Base-by-base conservation (phyloP, 179 eudicot genomes). In the Silene noctiflora region DNA sequence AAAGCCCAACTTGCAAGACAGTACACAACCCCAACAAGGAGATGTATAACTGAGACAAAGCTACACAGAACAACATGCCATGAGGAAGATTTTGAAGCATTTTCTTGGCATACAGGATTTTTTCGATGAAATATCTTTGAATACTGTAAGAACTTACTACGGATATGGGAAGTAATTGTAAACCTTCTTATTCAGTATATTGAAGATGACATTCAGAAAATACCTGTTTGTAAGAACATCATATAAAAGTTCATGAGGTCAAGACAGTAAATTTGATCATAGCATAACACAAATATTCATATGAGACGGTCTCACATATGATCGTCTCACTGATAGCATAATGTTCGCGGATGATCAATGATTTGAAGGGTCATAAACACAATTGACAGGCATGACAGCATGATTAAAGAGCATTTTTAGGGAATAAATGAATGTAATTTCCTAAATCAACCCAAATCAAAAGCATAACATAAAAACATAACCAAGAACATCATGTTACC, bases 111-210 rank as follows among this genome's bases (percentile, higher is more conserved):
- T 2, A 35, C 7, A 35, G 21, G 22, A 17, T 66, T 4, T 25
- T 4, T 17, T 35, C 44, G 55, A 67, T 8, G 71, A 35, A 39
- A 67, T 39, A 25, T 3, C 27, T 20, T 42, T 67, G 59, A 69
- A 46, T 0, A 17, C 9, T 17, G 17, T 19, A 13, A 20, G 35
- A 46, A 80, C 96, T 83, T 88, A 91, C 96, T 88, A 92, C n/a
- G 96, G 96, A 78, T 92, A 92, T 27, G 96, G 97, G 84, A 92
- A 92, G 85, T 92, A 92, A 72, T 92, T 92, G 87, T 91, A 91
- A 82, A 92, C 88, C 86, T 92, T 91, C 92, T 91, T 92, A 85
- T 91, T 89, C 67, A 92, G 86, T 46, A 92, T 91, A 88, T 92
- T 92, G 94, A 89, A 92, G 66, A 92, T 89, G 78, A 92, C 97